Conservation (phyloP, 23 red algal genomes). For the Rhodosorus marinus region DNA sequence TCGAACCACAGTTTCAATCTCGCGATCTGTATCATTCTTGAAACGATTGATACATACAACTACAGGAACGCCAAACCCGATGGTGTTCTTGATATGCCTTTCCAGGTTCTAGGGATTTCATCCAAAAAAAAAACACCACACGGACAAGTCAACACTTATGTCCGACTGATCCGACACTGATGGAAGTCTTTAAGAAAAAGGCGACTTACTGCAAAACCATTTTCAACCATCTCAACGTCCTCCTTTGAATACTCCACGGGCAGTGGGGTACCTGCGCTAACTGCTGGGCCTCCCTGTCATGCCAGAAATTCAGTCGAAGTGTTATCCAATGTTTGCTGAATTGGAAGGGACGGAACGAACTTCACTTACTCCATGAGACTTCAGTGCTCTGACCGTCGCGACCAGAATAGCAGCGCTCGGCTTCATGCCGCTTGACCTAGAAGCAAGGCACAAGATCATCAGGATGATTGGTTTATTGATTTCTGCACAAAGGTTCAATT, state of each 20-base stretch:
- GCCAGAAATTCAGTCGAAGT: no score
- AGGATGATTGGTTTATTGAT: not conserved
- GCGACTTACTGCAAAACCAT: no score
- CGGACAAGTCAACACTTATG: no score
- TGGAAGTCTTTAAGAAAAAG: no score
- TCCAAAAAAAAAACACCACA: no score
- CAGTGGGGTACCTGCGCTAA: conserved; percentile 51
- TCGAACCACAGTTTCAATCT: conserved; percentile 42
- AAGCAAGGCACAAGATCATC: not conserved
- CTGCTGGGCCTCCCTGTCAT: conserved; percentile 65
- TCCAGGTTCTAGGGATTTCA: no score
- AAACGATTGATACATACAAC: conserved; percentile 86
- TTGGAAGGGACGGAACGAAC: no score
- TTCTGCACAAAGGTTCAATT: no score
- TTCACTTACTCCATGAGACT: conserved; percentile 99
- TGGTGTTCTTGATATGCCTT: conserved; percentile 71
- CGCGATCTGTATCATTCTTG: conserved; percentile 38
- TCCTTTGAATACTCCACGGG: conserved; percentile 33
- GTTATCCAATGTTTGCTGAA: no score
- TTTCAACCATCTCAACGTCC: conserved; percentile 51
- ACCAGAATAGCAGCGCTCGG: conserved; percentile 65
- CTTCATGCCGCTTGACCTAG: no score
- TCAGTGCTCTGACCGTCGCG: conserved; percentile 78
- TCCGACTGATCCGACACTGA: no score
- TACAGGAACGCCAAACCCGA: conserved; percentile 55